Evolutionary conservation across 2,329 filamentous ascomycete species (phyloP), one percentile per base, ranked within the genome.

Genomic region (Zasmidium citrigriseum): DNA sequence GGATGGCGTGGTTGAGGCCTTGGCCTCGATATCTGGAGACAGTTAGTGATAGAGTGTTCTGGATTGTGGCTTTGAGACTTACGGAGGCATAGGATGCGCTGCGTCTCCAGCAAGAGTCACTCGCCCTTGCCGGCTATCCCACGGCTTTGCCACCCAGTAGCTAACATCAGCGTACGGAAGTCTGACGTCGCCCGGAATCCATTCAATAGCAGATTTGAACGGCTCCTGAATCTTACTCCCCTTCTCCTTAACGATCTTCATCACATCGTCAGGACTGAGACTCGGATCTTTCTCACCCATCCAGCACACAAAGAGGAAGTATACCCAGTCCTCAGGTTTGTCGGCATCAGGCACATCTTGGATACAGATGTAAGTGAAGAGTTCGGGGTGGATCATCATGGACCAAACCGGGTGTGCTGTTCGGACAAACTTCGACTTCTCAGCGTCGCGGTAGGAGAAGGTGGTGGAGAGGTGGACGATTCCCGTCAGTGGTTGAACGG

Each of bases 1-100:
- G 66, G 41, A 80, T 73, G 27, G 58, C 58, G 58, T 79, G 72
- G 56, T 80, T 77, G 29, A 77, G 72, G 9, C 77, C 77, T 59
- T 80, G 78, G 0, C 77, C 78, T 18, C 77, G 73, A 61, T 75
- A 73, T 74, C 34, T 41, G 34, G 5, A 10, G 21, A 50, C 9
- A 27, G 18, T 24, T 12, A 27, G 29, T 7, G 14, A 34, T 34
- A 23, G 18, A 29, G 25, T 4, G 20, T 46, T 34, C 7, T 34
- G 27, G 7, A 34, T 7, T 29, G 14, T 7, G 27, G 27, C 7
- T 3, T 59, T 68, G 14, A 65, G 7, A 7, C 46, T 10, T 60
- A 14, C 61, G 57, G 14, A 69, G 68, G 9, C 56, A 41, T 41
- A 48, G 57, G 20, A 57, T 67, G 48, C 2, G 76, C 77, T 18